These are phyloP conservation scores for Fusarium nodosum DNA, from an alignment of 2,329 filamentous ascomycete genomes.

Conservation along the genomic window DNA sequence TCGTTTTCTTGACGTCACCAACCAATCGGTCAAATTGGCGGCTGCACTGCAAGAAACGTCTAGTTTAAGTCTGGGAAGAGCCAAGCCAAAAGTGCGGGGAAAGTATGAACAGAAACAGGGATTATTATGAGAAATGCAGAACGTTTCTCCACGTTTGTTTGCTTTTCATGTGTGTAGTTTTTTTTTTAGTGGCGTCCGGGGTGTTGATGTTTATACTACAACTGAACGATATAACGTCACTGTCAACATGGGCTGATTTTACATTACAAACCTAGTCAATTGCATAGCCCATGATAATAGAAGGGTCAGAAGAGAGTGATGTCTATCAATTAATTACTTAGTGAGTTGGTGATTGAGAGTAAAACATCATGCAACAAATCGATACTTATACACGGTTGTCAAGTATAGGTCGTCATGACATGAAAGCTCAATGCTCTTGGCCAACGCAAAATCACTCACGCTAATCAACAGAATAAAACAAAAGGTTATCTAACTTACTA, in stretches of 20 bases:
- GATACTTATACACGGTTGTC: background rate
- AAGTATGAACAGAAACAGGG: constrained; percentile 18
- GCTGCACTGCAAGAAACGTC: constrained; percentile 24
- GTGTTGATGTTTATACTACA: background rate
- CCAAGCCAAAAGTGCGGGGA: constrained; percentile 43
- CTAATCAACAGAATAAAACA: background rate
- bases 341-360: background rate
- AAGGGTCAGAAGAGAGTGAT: background rate
- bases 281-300: background rate
- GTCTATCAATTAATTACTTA: background rate
- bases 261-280: background rate
- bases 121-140: constrained; percentile 18
- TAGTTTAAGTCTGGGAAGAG: constrained; percentile 1
- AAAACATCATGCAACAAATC: background rate
- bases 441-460: constrained; percentile 1
- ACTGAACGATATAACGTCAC: constrained; percentile 34
- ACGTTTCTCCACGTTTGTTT: constrained; percentile 39
- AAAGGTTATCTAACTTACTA: background rate
- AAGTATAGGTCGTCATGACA: constrained; percentile 16
- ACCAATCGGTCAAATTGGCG: constrained; percentile 41
- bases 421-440: constrained; percentile 20
- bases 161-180: background rate
- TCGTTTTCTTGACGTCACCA: constrained; percentile 43
- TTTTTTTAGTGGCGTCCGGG: constrained; percentile 39
- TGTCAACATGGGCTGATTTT: constrained; percentile 5